Evolutionary conservation across 345 rosid species (phyloP).

Genomic region (Camelina sativa): DNA sequence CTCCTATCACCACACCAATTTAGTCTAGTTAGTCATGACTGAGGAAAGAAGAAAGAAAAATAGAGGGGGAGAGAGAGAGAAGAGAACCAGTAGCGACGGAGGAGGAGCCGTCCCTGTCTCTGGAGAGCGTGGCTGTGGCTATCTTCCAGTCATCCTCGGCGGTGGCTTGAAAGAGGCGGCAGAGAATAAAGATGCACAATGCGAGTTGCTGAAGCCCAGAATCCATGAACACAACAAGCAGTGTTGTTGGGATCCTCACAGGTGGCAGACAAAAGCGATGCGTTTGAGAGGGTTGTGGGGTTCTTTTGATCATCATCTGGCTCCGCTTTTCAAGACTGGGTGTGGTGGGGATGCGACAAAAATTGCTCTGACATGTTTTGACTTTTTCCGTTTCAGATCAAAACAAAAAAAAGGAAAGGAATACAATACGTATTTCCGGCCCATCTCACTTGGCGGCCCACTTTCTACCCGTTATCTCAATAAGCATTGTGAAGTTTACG

Average conservation of each 20-base stretch:
- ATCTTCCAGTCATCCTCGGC: constrained; percentile 68
- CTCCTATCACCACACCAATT: constrained; percentile 55
- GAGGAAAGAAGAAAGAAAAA: constrained; percentile 2
- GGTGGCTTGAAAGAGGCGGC: constrained; percentile 38
- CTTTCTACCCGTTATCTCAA: no score
- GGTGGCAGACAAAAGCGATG: constrained; percentile 41
- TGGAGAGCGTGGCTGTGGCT: constrained; percentile 84
- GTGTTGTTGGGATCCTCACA: constrained; percentile 33
- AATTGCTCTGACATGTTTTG: constrained; percentile 41
- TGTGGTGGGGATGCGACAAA: constrained; percentile 39
- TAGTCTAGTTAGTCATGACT: constrained; percentile 10
- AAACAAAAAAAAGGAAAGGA: not conserved
- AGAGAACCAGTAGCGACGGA: constrained; percentile 69
- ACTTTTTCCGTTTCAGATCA: constrained; percentile 32
- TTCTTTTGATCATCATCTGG: constrained; percentile 41
- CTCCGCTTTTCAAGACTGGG: constrained; percentile 46
- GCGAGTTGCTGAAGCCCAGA: constrained; percentile 31
- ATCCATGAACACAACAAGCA: constrained; percentile 37
- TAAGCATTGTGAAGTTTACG: no score
- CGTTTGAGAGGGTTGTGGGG: constrained; percentile 44
- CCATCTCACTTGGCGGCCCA: constrained; percentile 36
- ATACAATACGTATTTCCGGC: constrained; percentile 23
- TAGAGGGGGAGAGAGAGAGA: not conserved
- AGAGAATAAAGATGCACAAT: constrained; percentile 36
- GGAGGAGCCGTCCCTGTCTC: constrained; percentile 58